A percentile compares a stretch with the other conserved stretches of the same genome.
Conservation (phyloP, 2,329 filamentous ascomycete genomes). For the Tolypocladium album region DNA sequence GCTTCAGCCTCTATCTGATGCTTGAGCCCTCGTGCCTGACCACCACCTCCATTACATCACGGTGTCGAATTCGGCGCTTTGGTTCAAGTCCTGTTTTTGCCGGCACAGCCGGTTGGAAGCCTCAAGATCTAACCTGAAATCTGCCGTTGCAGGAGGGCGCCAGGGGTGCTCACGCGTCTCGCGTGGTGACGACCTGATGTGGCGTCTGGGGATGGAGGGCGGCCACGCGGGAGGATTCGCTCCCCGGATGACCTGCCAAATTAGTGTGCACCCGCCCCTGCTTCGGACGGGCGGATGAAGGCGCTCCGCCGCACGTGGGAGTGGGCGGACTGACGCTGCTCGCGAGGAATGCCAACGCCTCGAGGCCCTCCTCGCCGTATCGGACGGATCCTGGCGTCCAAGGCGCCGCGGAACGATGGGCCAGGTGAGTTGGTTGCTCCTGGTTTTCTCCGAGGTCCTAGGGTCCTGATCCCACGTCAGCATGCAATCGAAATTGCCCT, state of each 20-base stretch:
- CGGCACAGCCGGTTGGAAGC: no score
- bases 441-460: background rate
- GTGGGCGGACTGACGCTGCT: no score
- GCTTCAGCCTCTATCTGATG: no score
- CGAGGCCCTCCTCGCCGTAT: no score
- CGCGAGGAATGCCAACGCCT: no score
- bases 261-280: background rate
- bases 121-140: no score
- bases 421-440: background rate
- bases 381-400: background rate
- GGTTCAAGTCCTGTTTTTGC: no score
- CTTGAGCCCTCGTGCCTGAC: no score
- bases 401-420: background rate
- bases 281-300: background rate
- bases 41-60: no score
- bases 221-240: background rate
- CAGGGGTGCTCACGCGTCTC: no score
- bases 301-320: background rate
- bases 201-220: background rate
- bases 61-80: no score
- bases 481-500: background rate
- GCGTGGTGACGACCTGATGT: background rate
- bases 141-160: no score
- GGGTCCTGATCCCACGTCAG: background rate
- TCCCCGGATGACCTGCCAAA: background rate